Conservation (phyloP, 148 eudicot species). For the Pouteria glomerata region DNA sequence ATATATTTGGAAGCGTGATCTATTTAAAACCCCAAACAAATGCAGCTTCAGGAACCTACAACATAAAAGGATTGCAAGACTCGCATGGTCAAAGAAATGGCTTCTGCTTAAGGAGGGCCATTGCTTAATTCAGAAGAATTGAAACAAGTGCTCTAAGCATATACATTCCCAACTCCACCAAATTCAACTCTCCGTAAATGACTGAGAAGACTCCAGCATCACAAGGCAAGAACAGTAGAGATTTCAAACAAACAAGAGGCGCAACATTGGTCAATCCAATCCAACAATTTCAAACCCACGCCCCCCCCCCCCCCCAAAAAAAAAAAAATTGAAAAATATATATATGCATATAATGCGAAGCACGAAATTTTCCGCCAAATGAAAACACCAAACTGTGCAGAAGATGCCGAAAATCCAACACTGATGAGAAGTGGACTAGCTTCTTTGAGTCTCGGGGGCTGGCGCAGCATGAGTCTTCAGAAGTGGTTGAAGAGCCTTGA, state of each 20-base stretch:
- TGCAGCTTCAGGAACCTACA: too few species aligned
- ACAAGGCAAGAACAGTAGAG: not conserved
- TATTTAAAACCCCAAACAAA: too few species aligned
- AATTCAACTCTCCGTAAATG: not conserved
- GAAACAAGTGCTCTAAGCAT: not conserved
- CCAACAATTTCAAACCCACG: not conserved
- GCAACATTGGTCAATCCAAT: not conserved
- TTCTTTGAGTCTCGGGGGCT: conserved; percentile 4
- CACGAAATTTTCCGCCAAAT: conserved; percentile 2
- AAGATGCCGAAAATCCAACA: not conserved
- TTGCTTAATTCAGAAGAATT: too few species aligned
- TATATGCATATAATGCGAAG: not conserved
- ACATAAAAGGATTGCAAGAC: too few species aligned
- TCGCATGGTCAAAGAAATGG: too few species aligned
- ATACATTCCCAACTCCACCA: not conserved
- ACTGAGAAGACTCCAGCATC: not conserved
- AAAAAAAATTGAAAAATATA: not conserved
- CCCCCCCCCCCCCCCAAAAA: too few species aligned
- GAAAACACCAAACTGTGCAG: conserved; percentile 10
- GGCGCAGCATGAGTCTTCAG: conserved; percentile 26
- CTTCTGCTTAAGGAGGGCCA: too few species aligned
- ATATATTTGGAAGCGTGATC: too few species aligned
- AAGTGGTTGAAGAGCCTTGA: conserved; percentile 45
- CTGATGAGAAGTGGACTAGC: not conserved
- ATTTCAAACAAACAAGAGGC: not conserved